Conservation (phyloP, 2,329 filamentous ascomycete genomes). For the Verticillium longisporum region DNA sequence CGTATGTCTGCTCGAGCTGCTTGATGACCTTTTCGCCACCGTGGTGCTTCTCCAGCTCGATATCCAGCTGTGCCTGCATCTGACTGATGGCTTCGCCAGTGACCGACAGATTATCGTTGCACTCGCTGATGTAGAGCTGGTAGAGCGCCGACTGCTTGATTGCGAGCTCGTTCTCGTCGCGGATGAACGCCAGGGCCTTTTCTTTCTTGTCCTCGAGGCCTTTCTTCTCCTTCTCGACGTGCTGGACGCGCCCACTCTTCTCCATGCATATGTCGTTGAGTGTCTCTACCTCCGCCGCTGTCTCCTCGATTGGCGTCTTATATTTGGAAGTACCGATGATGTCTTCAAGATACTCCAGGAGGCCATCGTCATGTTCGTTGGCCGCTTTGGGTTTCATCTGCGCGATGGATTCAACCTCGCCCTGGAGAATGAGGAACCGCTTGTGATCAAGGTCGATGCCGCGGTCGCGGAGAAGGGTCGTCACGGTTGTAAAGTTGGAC, state of each 20-base stretch:
- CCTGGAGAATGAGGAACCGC: constrained; percentile 92
- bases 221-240: constrained; percentile 96
- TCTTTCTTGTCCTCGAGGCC: constrained; percentile 94
- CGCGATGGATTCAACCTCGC: constrained; percentile 96
- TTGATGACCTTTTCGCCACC: constrained; percentile 89
- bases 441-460: constrained; percentile 97
- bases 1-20: constrained; percentile 77
- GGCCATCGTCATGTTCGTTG: constrained; percentile 91
- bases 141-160: constrained; percentile 88
- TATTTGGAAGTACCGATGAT: constrained; percentile 99
- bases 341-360: constrained; percentile 94
- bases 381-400: constrained; percentile 98
- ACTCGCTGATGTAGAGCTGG: constrained; percentile 84
- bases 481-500: constrained; percentile 89
- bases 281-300: constrained; percentile 80
- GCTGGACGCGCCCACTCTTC: constrained; percentile 91
- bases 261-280: constrained; percentile 93
- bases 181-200: constrained; percentile 80
- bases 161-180: constrained; percentile 87
- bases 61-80: constrained; percentile 79
- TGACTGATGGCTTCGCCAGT: constrained; percentile 87
- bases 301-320: constrained; percentile 93
- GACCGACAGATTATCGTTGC: constrained; percentile 79
- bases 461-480: constrained; percentile 74
- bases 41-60: constrained; percentile 85